Percentiles rank a stretch among this genome's conserved stretches.
Conservation (phyloP, 495 filamentous ascomycete genomes). For the Penicillium ochrochloron region DNA sequence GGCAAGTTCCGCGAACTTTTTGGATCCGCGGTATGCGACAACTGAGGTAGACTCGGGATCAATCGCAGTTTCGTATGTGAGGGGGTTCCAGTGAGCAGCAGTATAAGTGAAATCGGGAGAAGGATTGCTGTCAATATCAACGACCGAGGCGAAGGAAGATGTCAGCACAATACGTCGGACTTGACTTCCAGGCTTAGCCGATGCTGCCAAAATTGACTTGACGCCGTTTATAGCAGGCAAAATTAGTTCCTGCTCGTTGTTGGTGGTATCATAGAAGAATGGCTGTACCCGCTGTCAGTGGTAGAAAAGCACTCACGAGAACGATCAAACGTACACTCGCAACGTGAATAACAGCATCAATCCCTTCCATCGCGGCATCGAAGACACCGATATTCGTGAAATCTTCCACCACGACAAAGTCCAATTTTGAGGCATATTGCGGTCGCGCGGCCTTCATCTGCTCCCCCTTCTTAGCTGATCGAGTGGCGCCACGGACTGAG, state of each 20-base stretch:
- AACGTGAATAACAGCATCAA: constrained; percentile 46
- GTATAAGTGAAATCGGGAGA: constrained; percentile 57
- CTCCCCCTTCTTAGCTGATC: constrained; percentile 36
- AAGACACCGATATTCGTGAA: constrained; percentile 41
- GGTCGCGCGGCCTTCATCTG: constrained; percentile 38
- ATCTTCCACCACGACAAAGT: constrained; percentile 45
- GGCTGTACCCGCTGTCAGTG: constrained; percentile 14
- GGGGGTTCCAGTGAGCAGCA: constrained; percentile 76
- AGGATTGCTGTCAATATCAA: constrained; percentile 48
- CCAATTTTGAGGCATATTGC: constrained; percentile 36
- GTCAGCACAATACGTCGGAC: constrained; percentile 77
- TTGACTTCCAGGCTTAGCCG: constrained; percentile 55
- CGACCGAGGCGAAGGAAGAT: constrained; percentile 72
- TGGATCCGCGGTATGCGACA: constrained; percentile 63
- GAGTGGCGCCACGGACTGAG: constrained; percentile 43
- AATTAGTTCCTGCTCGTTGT: constrained; percentile 71
- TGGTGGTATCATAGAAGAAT: constrained; percentile 41
- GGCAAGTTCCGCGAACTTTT: constrained; percentile 60
- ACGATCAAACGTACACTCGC: constrained; percentile 39
- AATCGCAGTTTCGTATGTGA: constrained; percentile 62
- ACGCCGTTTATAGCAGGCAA: constrained; percentile 68
- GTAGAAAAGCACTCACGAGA: background rate
- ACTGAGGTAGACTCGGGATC: constrained; percentile 41
- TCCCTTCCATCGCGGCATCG: constrained; percentile 38
- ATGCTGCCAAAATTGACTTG: constrained; percentile 28